These are phyloP conservation scores for Podaxis carcinomalis DNA, from an alignment of 768 basidiomycete species.

Conservation along the genomic window DNA sequence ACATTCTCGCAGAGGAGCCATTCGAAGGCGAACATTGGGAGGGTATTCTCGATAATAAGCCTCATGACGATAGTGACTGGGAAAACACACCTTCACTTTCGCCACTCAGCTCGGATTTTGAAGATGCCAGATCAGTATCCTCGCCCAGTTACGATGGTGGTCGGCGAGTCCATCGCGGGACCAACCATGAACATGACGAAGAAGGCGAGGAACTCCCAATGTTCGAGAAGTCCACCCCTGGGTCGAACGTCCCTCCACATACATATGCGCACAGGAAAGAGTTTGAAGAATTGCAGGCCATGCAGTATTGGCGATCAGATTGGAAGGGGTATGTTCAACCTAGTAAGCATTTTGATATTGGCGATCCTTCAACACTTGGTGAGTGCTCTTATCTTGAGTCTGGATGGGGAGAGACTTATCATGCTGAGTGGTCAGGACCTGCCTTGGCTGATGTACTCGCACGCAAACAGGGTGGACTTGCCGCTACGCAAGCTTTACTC, in stretches of 20 bases:
- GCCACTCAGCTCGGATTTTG: conserved; percentile 54
- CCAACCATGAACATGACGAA: background rate
- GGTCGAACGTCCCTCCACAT: conserved; percentile 20
- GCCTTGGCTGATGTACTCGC: conserved; percentile 32
- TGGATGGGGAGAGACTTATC: background rate
- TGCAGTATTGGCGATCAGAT: conserved; percentile 72
- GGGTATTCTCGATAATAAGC: conserved; percentile 42
- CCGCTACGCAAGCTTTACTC: conserved; percentile 34
- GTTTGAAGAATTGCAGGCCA: conserved; percentile 57
- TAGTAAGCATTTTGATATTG: conserved; percentile 50
- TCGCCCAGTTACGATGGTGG: conserved; percentile 20
- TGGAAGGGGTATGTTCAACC: conserved; percentile 50
- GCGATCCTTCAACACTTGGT: conserved; percentile 75
- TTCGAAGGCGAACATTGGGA: conserved; percentile 88
- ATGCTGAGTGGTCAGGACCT: conserved; percentile 34
- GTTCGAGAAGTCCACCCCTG: background rate
- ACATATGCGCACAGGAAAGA: conserved; percentile 44
- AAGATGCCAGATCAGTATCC: conserved; percentile 31
- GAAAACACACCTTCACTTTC: conserved; percentile 69
- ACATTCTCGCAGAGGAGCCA: conserved; percentile 79
- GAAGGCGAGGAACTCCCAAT: background rate
- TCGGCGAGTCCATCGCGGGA: background rate
- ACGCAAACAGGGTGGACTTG: conserved; percentile 26
- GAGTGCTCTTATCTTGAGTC: background rate
- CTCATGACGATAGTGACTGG: conserved; percentile 38